A percentile compares a stretch with the other conserved stretches of the same genome.
phyloP scores from a whole-genome alignment of 805 yeast genomes.

The Metschnikowia baotianmanensis region DNA sequence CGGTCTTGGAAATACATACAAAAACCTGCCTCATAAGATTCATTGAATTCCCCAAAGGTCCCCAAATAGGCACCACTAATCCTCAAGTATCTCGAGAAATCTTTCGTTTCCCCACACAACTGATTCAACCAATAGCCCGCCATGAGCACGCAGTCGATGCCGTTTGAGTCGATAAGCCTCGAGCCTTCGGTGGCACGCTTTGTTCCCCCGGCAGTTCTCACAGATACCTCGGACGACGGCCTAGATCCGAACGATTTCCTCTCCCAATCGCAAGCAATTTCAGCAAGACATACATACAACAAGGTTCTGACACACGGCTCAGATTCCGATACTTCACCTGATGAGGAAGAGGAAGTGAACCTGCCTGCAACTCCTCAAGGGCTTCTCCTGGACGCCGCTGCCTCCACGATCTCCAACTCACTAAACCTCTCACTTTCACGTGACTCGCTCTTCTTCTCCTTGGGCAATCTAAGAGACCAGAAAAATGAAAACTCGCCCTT shows the following conservation, averaged over 20 bases:
- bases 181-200: slow-evolving; percentile 9
- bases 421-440: slow-evolving; percentile 6
- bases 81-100: too few relatives aligned
- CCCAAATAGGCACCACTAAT: too few relatives aligned
- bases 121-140: neutral
- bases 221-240: slow-evolving; percentile 20
- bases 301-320: neutral
- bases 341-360: neutral
- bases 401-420: slow-evolving; percentile 11
- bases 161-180: slow-evolving; percentile 20
- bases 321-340: slow-evolving; percentile 2
- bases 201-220: neutral
- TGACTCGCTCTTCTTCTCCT: slow-evolving; percentile 5
- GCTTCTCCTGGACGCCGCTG: slow-evolving; percentile 4
- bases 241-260: slow-evolving; percentile 22
- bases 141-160: slow-evolving; percentile 8
- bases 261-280: slow-evolving; percentile 9
- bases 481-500: slow-evolving; percentile 4
- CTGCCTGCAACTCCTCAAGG: slow-evolving; percentile 3
- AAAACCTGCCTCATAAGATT: too few relatives aligned
- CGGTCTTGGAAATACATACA: too few relatives aligned
- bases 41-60: too few relatives aligned
- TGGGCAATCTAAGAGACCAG: slow-evolving; percentile 6
- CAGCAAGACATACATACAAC: neutral
- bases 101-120: too few relatives aligned